Conservation (phyloP, 176 grass and related monocot species). For the Alloteropsis semialata region DNA sequence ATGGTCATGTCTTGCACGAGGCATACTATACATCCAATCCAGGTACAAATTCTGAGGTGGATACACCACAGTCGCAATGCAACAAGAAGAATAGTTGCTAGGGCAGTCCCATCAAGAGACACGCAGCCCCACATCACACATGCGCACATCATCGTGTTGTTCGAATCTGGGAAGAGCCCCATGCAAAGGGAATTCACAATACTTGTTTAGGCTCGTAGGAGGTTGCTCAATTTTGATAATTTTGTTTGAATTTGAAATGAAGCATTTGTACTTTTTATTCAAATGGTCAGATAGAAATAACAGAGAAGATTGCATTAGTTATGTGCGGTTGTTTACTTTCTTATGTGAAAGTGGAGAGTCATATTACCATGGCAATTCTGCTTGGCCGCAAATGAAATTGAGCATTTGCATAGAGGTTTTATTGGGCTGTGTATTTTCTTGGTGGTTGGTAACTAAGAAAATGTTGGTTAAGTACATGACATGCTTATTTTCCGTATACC, state of each 20-base stretch:
- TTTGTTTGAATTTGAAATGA: not conserved
- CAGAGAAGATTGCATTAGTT: not conserved
- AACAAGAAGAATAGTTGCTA: not conserved
- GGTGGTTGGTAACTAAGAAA: no score
- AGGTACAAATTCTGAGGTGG: constrained; percentile 1
- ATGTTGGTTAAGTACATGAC: no score
- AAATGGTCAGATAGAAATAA: not conserved
- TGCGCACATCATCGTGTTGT: not conserved
- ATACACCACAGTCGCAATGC: not conserved
- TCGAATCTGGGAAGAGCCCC: not conserved
- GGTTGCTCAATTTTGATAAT: not conserved
- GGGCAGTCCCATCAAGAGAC: not conserved
- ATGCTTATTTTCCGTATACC: no score
- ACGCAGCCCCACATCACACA: constrained; percentile 5
- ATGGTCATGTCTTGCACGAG: not conserved
- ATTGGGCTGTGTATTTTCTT: no score
- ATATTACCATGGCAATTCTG: no score
- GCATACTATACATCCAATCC: not conserved
- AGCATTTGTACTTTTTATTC: not conserved
- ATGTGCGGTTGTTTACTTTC: no score
- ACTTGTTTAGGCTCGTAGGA: not conserved
- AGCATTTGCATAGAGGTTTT: no score
- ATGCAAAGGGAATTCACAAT: not conserved
- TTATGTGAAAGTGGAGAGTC: no score
- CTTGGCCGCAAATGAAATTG: no score